Conservation (phyloP, 768 basidiomycete species). For the Chalciporus sphaerocephalus region DNA sequence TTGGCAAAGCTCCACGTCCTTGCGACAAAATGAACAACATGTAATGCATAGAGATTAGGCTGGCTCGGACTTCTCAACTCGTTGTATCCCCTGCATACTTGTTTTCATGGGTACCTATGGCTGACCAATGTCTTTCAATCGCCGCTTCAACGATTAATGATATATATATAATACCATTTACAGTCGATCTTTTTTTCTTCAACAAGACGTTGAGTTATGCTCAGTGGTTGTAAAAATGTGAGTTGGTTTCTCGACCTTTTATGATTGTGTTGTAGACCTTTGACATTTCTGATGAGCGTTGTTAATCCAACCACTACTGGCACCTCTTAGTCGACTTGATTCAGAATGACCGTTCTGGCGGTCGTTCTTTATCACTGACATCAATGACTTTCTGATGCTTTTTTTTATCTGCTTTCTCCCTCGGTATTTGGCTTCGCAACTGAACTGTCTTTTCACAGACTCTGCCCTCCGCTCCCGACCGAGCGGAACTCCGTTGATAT, state of each 20-base stretch:
- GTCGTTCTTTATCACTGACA: slow-evolving; percentile 67
- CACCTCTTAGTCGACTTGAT: slow-evolving; percentile 90
- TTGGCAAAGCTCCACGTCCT: slow-evolving; percentile 65
- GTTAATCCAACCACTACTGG: slow-evolving; percentile 67
- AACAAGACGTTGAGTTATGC: not conserved
- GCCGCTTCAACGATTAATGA: slow-evolving; percentile 17
- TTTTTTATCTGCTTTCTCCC: not conserved
- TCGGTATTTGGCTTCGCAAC: slow-evolving; percentile 3
- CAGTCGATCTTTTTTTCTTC: no score
- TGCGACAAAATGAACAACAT: slow-evolving; percentile 35
- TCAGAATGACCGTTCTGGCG: slow-evolving; percentile 30
- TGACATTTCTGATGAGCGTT: slow-evolving; percentile 70
- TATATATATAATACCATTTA: not conserved
- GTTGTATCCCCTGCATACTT: no score
- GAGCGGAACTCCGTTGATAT: not conserved
- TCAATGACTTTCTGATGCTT: slow-evolving; percentile 56
- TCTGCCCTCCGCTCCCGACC: not conserved
- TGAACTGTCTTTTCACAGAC: slow-evolving; percentile 19
- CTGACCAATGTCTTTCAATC: no score
- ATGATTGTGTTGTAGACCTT: not conserved
- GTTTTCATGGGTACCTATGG: no score
- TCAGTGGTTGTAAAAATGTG: slow-evolving; percentile 1
- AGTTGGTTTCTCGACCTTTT: slow-evolving; percentile 9
- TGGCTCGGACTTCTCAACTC: not conserved
- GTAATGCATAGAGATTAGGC: not conserved